Evolutionary conservation across 2,329 filamentous ascomycete species (phyloP).

Genomic region (Beauveria caledonica): DNA sequence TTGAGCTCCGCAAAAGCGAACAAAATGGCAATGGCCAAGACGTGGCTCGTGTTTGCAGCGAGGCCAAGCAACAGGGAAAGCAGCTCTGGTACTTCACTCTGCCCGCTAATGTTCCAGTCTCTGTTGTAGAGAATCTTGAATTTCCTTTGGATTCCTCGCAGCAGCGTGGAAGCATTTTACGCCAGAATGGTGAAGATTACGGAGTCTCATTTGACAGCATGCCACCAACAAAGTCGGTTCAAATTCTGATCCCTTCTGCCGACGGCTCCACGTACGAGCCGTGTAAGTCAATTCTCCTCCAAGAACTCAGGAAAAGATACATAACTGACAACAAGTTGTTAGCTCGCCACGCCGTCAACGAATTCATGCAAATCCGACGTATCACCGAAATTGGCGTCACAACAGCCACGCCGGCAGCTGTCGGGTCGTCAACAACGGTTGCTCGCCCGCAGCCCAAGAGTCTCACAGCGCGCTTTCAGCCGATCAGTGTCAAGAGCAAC

Average conservation of each 20-base stretch:
- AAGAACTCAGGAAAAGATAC: too few species aligned
- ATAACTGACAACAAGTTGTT: slow-evolving; percentile 5
- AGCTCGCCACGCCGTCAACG: slow-evolving; percentile 39
- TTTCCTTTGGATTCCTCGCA: slow-evolving; percentile 49
- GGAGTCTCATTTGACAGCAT: slow-evolving; percentile 46
- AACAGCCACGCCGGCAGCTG: slow-evolving; percentile 24
- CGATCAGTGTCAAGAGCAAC: slow-evolving; percentile 46
- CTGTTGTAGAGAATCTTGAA: slow-evolving; percentile 55
- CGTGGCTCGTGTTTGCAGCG: slow-evolving; percentile 47
- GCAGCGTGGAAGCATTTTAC: slow-evolving; percentile 46
- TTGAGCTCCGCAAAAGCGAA: slow-evolving; percentile 42
- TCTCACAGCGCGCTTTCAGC: slow-evolving; percentile 58
- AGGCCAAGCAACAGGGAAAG: slow-evolving; percentile 56
- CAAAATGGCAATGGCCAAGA: slow-evolving; percentile 33
- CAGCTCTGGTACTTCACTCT: slow-evolving; percentile 76
- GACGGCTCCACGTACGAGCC: slow-evolving; percentile 45
- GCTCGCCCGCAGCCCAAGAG: slow-evolving; percentile 59
- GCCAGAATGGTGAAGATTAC: slow-evolving; percentile 56
- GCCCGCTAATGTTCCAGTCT: slow-evolving; percentile 60
- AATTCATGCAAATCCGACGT: slow-evolving; percentile 57
- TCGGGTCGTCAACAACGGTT: slow-evolving; percentile 39
- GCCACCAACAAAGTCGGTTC: slow-evolving; percentile 42
- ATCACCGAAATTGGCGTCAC: slow-evolving; percentile 44
- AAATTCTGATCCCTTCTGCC: slow-evolving; percentile 52
- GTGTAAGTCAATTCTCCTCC: slow-evolving; percentile 30